Evolutionary conservation across 257 asterid genomes (phyloP), one percentile per base, ranked within the genome.

Genomic region (Solanum pimpinellifolium): DNA sequence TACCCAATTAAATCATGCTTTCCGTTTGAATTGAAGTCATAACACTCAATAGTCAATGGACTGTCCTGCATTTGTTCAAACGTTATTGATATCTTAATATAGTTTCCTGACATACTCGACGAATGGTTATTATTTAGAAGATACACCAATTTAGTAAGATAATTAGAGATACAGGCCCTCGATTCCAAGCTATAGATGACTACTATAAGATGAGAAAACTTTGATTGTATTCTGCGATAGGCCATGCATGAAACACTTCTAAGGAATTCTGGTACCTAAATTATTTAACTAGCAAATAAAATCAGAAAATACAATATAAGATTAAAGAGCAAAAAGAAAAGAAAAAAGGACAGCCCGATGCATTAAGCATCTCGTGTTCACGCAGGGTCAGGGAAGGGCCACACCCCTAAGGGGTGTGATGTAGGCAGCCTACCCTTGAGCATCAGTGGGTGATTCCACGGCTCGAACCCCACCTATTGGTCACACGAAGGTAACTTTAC

Each of bases 1-100:
- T 91, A 97, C 99, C 99, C 99, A 88, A 97, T 92, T 86, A 93
- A 92, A 90, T 92, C 98, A 88, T 97, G 99, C 77, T 91, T 96
- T 88, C 99, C 99, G 11, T 95, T 95, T 90, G 93, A 91, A 88
- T 96, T 93, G 93, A 94, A 97, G 93, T 97, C 92, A 83, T 91
- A 97, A 90, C 99, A 97, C 93, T 97, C 99, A 59, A 97, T 88
- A 83, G 80, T 89, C 94, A 97, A 89, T 83, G 98, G 98, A 92
- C 94, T 95, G 92, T 95, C 99, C 99, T 97, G 99, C 95, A 95
- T 78, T 88, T 49, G 89, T 88, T 65, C 89, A 69, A 88, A 90
- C 11, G 68, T 81, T 81, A 81, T 31, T 20, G 85, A 49, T 52
- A 49, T 31, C 85, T 49, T 31, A 80, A 80, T 27, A 21, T 27